Percentiles rank a stretch among this genome's conserved stretches.
These are phyloP conservation scores for Penicillium capsulatum DNA, from an alignment of 2,329 filamentous ascomycete genomes.

Conservation along the genomic window DNA sequence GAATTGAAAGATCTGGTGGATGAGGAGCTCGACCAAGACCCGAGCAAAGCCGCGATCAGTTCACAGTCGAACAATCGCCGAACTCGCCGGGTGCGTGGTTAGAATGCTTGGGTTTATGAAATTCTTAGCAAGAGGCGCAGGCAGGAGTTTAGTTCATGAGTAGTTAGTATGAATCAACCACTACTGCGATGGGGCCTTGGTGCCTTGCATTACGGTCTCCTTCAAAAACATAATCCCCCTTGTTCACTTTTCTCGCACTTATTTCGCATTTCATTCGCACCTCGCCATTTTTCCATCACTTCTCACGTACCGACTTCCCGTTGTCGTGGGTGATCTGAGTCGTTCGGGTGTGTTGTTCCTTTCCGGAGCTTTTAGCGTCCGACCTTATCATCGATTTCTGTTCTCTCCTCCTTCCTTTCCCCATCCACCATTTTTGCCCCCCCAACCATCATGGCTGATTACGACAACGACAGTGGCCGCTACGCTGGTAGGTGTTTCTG, in stretches of 20 bases:
- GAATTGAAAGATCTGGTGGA: conserved; percentile 67
- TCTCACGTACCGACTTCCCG: background rate
- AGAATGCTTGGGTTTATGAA: conserved; percentile 6
- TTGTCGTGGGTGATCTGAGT: background rate
- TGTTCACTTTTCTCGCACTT: background rate
- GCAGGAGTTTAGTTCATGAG: conserved; percentile 13
- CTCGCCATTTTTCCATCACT: conserved; percentile 4
- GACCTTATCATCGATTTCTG: conserved; percentile 19
- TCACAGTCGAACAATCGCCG: conserved; percentile 18
- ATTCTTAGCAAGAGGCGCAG: conserved; percentile 15
- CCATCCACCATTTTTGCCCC: conserved; percentile 18
- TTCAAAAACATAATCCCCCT: conserved; percentile 6
- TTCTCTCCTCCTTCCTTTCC: conserved; percentile 22
- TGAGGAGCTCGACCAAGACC: conserved; percentile 43
- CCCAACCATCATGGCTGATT: conserved; percentile 49
- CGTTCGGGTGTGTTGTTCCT: conserved; percentile 16
- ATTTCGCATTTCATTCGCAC: background rate
- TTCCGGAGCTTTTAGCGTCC: conserved; percentile 18
- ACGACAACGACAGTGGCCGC: conserved; percentile 61
- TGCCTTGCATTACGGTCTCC: conserved; percentile 15
- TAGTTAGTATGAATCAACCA: background rate
- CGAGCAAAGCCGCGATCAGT: conserved; percentile 10
- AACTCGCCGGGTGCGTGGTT: conserved; percentile 19
- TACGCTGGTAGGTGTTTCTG: conserved; percentile 57
- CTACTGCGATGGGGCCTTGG: conserved; percentile 6